Percentiles rank a stretch among this genome's conserved stretches.
These are phyloP conservation scores for Coriolopsis trogii DNA, from an alignment of 1,284 basidiomycete genomes.

Conservation along the genomic window DNA sequence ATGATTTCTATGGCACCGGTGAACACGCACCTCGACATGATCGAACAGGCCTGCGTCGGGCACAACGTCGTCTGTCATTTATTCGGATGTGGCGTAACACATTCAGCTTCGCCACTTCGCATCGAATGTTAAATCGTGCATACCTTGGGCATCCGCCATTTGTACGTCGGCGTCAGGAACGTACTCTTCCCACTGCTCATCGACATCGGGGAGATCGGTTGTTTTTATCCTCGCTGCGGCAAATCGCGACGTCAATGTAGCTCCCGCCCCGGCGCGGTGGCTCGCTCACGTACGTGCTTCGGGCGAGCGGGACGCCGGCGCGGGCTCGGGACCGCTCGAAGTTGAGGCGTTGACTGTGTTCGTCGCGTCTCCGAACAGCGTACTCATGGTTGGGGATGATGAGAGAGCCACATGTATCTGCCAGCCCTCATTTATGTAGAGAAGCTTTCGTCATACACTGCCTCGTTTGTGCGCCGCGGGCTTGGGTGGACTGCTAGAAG, in stretches of 20 bases:
- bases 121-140: background rate
- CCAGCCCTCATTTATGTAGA: background rate
- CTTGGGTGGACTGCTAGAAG: slow-evolving; percentile 17
- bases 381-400: slow-evolving; percentile 1
- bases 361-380: slow-evolving; percentile 18
- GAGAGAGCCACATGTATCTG: background rate
- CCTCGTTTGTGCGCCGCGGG: slow-evolving; percentile 12
- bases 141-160: slow-evolving; percentile 17
- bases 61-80: background rate
- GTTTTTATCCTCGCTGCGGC: slow-evolving; percentile 21
- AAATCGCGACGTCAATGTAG: slow-evolving; percentile 12
- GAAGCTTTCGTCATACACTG: slow-evolving; percentile 8
- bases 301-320: slow-evolving; percentile 19
- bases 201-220: slow-evolving; percentile 24
- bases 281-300: slow-evolving; percentile 25
- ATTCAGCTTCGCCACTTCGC: background rate
- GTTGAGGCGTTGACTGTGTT: slow-evolving; percentile 2
- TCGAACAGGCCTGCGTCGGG: slow-evolving; percentile 20
- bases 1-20: too few species aligned
- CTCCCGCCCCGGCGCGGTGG: slow-evolving; percentile 6
- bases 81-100: background rate
- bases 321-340: slow-evolving; percentile 1
- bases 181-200: slow-evolving; percentile 6
- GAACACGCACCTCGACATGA: slow-evolving; percentile 20
- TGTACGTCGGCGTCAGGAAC: slow-evolving; percentile 7